Evolutionary conservation across 2,329 filamentous ascomycete species (phyloP).

Genomic region (Fusarium protoensiforme): DNA sequence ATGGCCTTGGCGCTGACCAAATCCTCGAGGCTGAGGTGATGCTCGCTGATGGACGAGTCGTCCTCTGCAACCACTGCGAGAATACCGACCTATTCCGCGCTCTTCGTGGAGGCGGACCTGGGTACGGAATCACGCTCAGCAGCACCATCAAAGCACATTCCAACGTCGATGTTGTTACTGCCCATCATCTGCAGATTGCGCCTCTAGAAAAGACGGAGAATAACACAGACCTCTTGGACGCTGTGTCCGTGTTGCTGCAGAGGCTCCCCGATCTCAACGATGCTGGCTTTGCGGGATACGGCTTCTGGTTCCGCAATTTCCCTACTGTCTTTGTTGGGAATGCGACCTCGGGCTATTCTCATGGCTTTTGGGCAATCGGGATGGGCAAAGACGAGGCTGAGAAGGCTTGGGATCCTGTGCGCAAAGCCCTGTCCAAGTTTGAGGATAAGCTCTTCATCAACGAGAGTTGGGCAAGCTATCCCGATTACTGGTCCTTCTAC

Average conservation of each 20-base stretch:
- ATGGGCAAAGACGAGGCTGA: conserved; percentile 13
- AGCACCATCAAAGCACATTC: conserved; percentile 28
- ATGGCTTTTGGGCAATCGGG: conserved; percentile 19
- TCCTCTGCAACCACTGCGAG: conserved; percentile 21
- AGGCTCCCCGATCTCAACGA: conserved; percentile 27
- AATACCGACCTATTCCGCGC: conserved; percentile 27
- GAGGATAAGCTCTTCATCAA: conserved; percentile 23
- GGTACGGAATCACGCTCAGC: conserved; percentile 20
- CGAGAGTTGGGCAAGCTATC: conserved; percentile 23
- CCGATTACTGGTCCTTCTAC: conserved; percentile 31
- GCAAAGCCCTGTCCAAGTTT: conserved; percentile 6
- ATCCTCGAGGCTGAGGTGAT: conserved; percentile 29
- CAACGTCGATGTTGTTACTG: conserved; percentile 16
- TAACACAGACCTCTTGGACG: conserved; percentile 13
- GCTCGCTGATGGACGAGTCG: conserved; percentile 12
- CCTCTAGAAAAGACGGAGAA: conserved; percentile 21
- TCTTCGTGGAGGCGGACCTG: conserved; percentile 24
- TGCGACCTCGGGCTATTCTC: conserved; percentile 22
- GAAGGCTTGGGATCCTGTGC: conserved; percentile 4
- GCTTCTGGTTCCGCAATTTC: conserved; percentile 30
- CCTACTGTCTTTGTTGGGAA: conserved; percentile 13
- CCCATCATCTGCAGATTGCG: conserved; percentile 8
- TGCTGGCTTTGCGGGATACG: conserved; percentile 28
- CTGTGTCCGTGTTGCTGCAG: conserved; percentile 3
- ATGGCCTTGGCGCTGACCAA: conserved; percentile 25